phyloP scores from a whole-genome alignment of 1,284 basidiomycete genomes.

The Sporisorium iseilematis-ciliati region DNA sequence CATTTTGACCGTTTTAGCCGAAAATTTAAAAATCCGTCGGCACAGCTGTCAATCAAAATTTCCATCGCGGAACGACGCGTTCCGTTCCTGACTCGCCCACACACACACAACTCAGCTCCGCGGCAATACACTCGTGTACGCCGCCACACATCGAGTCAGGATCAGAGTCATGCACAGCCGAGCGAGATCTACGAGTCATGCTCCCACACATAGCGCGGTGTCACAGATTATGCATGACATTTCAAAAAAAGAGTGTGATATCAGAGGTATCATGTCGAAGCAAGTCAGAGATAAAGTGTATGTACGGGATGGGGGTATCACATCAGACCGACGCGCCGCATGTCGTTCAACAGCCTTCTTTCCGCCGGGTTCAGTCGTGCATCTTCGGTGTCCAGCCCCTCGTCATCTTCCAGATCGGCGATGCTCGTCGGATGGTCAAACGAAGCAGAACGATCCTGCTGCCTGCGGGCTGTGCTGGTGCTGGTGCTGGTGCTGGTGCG shows the following conservation, averaged over 20 bases:
- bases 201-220: background rate
- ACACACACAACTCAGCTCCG: slow-evolving; percentile 12
- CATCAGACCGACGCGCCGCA: slow-evolving; percentile 49
- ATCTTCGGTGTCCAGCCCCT: slow-evolving; percentile 35
- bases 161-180: background rate
- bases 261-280: slow-evolving; percentile 4
- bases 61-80: slow-evolving; percentile 11
- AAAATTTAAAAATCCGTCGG: background rate
- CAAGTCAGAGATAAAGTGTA: background rate
- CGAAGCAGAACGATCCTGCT: slow-evolving; percentile 4
- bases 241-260: background rate
- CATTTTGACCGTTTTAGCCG: background rate
- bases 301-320: background rate
- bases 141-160: slow-evolving; percentile 5
- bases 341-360: slow-evolving; percentile 43
- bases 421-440: slow-evolving; percentile 45
- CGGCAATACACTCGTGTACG: background rate
- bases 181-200: slow-evolving; percentile 16
- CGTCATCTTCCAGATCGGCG: slow-evolving; percentile 46
- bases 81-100: slow-evolving; percentile 29
- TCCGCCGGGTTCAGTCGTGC: slow-evolving; percentile 45
- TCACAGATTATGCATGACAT: too few relatives aligned
- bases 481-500: slow-evolving; percentile 14
- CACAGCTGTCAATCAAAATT: slow-evolving; percentile 1
- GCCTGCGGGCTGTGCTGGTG: slow-evolving; percentile 3